Evolutionary conservation across 1,139 yeast species (phyloP).

Genomic region (Taphrina pruni): DNA sequence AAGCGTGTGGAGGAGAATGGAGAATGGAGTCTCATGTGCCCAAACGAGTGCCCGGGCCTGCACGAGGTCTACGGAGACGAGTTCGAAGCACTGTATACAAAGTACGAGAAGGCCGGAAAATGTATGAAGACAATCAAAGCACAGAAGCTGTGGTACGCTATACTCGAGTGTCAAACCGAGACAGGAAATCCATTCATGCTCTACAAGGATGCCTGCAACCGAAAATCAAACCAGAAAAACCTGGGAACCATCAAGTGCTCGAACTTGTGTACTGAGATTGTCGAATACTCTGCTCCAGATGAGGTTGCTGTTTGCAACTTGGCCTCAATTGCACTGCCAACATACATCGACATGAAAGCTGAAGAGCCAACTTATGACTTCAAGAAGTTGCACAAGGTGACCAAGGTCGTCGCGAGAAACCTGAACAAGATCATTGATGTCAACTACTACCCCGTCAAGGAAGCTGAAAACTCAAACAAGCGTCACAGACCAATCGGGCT

Average conservation of each 20-base stretch:
- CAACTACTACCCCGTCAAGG: constrained; percentile 76
- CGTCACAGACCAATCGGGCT: constrained; percentile 84
- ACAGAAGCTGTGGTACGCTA: constrained; percentile 86
- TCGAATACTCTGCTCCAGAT: constrained; percentile 83
- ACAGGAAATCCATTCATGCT: constrained; percentile 93
- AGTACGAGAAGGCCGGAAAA: constrained; percentile 72
- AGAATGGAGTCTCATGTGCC: constrained; percentile 86
- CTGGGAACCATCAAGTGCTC: constrained; percentile 87
- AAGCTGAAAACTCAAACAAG: constrained; percentile 71
- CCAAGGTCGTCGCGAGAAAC: constrained; percentile 76
- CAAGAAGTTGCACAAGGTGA: constrained; percentile 69
- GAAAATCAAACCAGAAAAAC: constrained; percentile 83
- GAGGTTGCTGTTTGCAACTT: constrained; percentile 91
- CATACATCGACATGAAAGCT: constrained; percentile 57
- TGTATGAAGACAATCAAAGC: constrained; percentile 78
- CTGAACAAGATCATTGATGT: constrained; percentile 78
- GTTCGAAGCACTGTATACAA: constrained; percentile 70
- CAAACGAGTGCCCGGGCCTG: constrained; percentile 85
- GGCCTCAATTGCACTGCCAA: constrained; percentile 84
- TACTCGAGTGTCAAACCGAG: constrained; percentile 87
- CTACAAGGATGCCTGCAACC: constrained; percentile 85
- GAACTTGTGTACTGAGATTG: constrained; percentile 87
- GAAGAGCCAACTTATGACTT: constrained; percentile 67
- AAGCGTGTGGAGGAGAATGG: constrained; percentile 78
- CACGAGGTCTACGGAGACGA: constrained; percentile 81